Conservation (phyloP, 164 flowering plant genomes). For the Stephania japonica region DNA sequence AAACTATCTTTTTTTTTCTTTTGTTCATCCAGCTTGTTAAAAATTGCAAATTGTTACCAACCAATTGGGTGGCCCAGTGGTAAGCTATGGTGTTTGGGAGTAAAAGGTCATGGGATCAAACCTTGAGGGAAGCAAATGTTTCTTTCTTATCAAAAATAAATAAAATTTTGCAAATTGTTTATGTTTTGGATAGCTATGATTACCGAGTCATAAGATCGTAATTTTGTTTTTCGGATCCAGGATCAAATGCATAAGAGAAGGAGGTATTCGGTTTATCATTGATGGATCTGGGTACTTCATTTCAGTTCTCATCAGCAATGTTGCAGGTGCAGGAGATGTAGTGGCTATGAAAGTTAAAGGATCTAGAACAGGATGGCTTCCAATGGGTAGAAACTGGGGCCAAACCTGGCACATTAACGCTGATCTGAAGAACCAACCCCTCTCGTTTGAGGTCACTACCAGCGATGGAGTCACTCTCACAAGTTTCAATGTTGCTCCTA, state of each 20-base stretch:
- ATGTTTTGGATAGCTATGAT: too few species aligned
- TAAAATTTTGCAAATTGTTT: neutral
- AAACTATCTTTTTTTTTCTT: neutral
- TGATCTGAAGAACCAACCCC: slow-evolving; percentile 69
- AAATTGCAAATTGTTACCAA: neutral
- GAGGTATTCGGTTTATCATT: slow-evolving; percentile 69
- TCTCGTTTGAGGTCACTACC: slow-evolving; percentile 78
- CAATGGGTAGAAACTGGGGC: slow-evolving; percentile 96
- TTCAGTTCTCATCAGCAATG: slow-evolving; percentile 77
- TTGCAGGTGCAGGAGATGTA: slow-evolving; percentile 87
- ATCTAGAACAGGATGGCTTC: slow-evolving; percentile 88
- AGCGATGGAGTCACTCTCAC: slow-evolving; percentile 65
- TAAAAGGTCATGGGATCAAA: too few species aligned
- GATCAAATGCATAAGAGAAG: slow-evolving; percentile 85
- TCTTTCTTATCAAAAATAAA: too few species aligned
- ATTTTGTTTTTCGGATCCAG: slow-evolving; percentile 29
- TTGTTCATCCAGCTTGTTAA: neutral
- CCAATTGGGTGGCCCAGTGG: too few species aligned
- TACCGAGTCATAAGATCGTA: too few species aligned
- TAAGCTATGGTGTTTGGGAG: too few species aligned
- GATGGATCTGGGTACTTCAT: slow-evolving; percentile 57
- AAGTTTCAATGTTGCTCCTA: slow-evolving; percentile 82
- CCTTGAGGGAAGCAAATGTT: too few species aligned
- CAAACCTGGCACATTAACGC: slow-evolving; percentile 90
- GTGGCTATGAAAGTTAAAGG: slow-evolving; percentile 77